phyloP scores from a whole-genome alignment of 257 asterid species.

The Plantago major region DNA sequence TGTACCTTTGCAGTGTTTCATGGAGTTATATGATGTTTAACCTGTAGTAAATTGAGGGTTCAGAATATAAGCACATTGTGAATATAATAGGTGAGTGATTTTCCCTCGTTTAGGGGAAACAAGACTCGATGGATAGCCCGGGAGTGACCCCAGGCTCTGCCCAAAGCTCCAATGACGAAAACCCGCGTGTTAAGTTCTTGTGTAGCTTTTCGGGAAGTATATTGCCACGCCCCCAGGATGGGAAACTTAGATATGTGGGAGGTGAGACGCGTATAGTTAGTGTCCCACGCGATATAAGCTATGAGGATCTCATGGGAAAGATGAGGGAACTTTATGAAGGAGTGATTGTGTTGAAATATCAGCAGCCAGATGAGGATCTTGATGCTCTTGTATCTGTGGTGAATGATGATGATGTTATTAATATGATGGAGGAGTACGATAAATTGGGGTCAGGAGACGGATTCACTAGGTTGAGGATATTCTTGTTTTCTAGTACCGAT shows the following conservation, averaged over 20 bases:
- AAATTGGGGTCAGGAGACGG: slow-evolving; percentile 81
- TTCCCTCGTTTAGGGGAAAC: background rate
- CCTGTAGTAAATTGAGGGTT: too few species aligned
- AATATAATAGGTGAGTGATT: background rate
- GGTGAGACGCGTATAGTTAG: slow-evolving; percentile 92
- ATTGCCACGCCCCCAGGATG: slow-evolving; percentile 93
- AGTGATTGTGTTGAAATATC: slow-evolving; percentile 68
- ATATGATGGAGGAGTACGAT: slow-evolving; percentile 99
- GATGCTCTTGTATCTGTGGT: slow-evolving; percentile 97
- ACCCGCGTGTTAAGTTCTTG: slow-evolving; percentile 74
- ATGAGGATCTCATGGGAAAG: slow-evolving; percentile 77
- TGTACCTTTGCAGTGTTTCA: too few species aligned
- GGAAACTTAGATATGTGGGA: slow-evolving; percentile 92
- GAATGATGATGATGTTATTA: slow-evolving; percentile 89
- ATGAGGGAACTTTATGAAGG: slow-evolving; percentile 92
- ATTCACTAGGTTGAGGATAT: slow-evolving; percentile 82
- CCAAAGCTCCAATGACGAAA: slow-evolving; percentile 53
- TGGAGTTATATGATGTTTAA: too few species aligned
- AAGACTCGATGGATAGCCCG: slow-evolving; percentile 64
- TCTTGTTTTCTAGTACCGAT: slow-evolving; percentile 57
- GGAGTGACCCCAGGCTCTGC: slow-evolving; percentile 30
- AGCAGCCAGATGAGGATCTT: slow-evolving; percentile 98
- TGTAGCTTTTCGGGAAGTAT: slow-evolving; percentile 90
- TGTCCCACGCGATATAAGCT: slow-evolving; percentile 68
- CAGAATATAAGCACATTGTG: too few species aligned